These are phyloP conservation scores for Gymnopus androsaceus DNA, from an alignment of 1,284 basidiomycete species.

Conservation along the genomic window DNA sequence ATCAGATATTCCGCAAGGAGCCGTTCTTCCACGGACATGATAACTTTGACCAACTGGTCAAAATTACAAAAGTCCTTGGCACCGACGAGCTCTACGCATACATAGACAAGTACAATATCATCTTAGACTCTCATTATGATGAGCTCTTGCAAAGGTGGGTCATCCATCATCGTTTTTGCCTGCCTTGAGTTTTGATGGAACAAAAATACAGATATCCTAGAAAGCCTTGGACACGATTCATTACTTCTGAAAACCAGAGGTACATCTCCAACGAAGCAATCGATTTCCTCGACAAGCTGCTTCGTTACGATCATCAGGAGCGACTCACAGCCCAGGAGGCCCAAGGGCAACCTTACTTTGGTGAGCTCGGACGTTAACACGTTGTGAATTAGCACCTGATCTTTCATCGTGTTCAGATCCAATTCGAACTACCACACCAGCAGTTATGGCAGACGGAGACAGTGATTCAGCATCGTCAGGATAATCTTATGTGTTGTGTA, in stretches of 20 bases:
- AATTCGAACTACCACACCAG: constrained; percentile 60
- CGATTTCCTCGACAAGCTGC: constrained; percentile 93
- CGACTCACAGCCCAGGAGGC: constrained; percentile 92
- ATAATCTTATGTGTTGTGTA: constrained; percentile 35
- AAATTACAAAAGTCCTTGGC: constrained; percentile 96
- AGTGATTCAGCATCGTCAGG: constrained; percentile 66
- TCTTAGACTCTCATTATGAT: constrained; percentile 88
- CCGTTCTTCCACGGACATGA: constrained; percentile 99
- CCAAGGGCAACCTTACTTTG: constrained; percentile 88
- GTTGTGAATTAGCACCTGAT: constrained; percentile 15
- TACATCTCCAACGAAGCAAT: constrained; percentile 99
- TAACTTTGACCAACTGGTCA: constrained; percentile 98
- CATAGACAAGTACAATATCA: constrained; percentile 93
- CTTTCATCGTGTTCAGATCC: constrained; percentile 48
- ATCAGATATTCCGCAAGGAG: constrained; percentile 97
- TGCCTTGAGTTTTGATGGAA: constrained; percentile 14
- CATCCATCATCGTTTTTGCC: background rate
- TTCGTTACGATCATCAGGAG: constrained; percentile 97
- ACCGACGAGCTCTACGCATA: constrained; percentile 93
- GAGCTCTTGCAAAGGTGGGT: constrained; percentile 80
- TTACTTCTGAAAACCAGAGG: constrained; percentile 93
- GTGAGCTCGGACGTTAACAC: constrained; percentile 40
- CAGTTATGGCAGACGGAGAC: constrained; percentile 53
- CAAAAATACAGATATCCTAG: constrained; percentile 70
- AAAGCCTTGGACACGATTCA: constrained; percentile 93